Evolutionary conservation across 768 basidiomycete species (phyloP).

Genomic region (Fibroporia radiculosa): DNA sequence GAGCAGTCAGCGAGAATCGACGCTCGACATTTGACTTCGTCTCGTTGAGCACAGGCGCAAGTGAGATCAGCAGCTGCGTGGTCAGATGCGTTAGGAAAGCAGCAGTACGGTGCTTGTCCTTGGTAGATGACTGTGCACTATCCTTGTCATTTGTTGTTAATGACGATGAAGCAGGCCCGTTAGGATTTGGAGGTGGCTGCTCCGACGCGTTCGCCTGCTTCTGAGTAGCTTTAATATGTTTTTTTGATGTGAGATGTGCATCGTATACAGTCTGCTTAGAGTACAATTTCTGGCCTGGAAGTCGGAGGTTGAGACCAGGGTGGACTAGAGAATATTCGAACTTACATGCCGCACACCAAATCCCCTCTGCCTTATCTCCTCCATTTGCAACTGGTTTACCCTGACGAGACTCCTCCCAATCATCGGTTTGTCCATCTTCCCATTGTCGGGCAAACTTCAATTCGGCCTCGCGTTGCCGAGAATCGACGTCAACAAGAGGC

Average conservation of each 20-base stretch:
- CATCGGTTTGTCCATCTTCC: constrained; percentile 67
- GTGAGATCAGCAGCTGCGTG: constrained; percentile 54
- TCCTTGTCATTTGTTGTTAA: constrained; percentile 48
- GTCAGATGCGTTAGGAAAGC: constrained; percentile 69
- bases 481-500: constrained; percentile 72
- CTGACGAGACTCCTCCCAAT: constrained; percentile 56
- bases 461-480: constrained; percentile 55
- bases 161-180: constrained; percentile 40
- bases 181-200: constrained; percentile 47
- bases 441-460: constrained; percentile 72
- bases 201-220: constrained; percentile 46
- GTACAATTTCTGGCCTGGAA: constrained; percentile 84
- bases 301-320: constrained; percentile 1
- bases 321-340: constrained; percentile 12
- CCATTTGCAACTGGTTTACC: constrained; percentile 29
- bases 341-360: constrained; percentile 95
- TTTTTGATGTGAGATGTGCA: constrained; percentile 92
- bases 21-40: constrained; percentile 97
- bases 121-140: constrained; percentile 23
- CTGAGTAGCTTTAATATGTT: constrained; percentile 85
- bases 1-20: constrained; percentile 92
- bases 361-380: constrained; percentile 52
- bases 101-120: constrained; percentile 49
- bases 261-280: constrained; percentile 98
- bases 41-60: constrained; percentile 68